Conservation (phyloP, 257 asterid genomes). For the Fraxinus excelsior region DNA sequence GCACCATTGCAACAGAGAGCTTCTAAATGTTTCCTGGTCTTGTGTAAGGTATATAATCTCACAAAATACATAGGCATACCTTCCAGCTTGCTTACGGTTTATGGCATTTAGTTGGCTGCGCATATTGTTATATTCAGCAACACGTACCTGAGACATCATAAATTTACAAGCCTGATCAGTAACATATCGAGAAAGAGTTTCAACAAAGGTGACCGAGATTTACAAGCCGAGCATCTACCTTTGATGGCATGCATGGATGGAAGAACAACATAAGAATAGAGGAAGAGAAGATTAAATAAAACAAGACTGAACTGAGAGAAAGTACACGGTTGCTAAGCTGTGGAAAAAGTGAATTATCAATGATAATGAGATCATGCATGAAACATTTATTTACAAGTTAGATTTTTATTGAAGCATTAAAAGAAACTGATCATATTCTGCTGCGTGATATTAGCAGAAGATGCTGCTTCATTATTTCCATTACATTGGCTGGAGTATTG, state of each 20-base stretch:
- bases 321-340: neutral
- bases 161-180: neutral
- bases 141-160: conserved; percentile 47
- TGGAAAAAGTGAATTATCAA: neutral
- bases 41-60: conserved; percentile 19
- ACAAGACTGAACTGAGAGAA: neutral
- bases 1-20: conserved; percentile 60
- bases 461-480: neutral
- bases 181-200: neutral
- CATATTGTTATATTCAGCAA: conserved; percentile 54
- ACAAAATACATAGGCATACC: conserved; percentile 29
- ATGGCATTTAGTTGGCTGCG: conserved; percentile 62
- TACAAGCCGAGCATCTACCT: conserved; percentile 4
- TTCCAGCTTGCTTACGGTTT: conserved; percentile 54
- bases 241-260: neutral
- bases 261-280: neutral
- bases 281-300: neutral
- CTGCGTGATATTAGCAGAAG: neutral
- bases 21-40: conserved; percentile 54
- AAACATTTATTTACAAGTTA: neutral
- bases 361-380: neutral
- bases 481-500: neutral
- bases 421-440: neutral
- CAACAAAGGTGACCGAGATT: neutral
- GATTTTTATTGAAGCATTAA: neutral